Base-by-base conservation (phyloP, 352 stramenopile genomes). In the Aphanomyces euteiches region DNA sequence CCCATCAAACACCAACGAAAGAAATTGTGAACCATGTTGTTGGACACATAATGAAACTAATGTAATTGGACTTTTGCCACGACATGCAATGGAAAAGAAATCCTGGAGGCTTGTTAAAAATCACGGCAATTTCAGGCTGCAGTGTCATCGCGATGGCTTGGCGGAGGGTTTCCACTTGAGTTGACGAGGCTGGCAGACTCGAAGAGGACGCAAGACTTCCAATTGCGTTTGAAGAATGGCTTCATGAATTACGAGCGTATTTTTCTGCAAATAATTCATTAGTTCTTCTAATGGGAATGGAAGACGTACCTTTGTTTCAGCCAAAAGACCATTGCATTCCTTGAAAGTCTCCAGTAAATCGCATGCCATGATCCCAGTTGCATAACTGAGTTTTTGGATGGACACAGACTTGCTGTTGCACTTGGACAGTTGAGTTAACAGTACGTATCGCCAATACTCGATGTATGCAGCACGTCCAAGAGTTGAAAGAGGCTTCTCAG, bases 401-500 rank as follows among this genome's bases (percentile, higher is more conserved):
- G 50, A 58, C 17, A 58, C 15, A 28, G 7, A 45, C 28, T 56
- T 19, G 73, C 72, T 73, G 90, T 90, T 60, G 37, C 67, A 59
- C 48, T 68, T 72, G 65, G 64, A 39, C 69, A 78, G 75, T 41
- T 92, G 72, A 64, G 84, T 79, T 38, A 89, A 64, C 47, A 94
- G 64, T 70, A 87, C 87, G 48, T 76, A 64, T 48, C 75, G 82
- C 84, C 75, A 83, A 56, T 73, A 84, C 41, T 74, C 59, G 13
- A 85, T 80, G 67, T 92, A 91, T 0, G 80, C 79, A 53, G 87
- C 78, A 68, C 93, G 84, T 47, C 91, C 91, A 3, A 96, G 74
- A 77, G 96, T 89, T 12, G 77, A 90, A 73, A 97, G 89, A 3
- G 91, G 91, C 71, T 96, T 96, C 76, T 97, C 91, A 13, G 91